Conservation (phyloP, 352 stramenopile genomes). For the Globisporangium paroecandrum region DNA sequence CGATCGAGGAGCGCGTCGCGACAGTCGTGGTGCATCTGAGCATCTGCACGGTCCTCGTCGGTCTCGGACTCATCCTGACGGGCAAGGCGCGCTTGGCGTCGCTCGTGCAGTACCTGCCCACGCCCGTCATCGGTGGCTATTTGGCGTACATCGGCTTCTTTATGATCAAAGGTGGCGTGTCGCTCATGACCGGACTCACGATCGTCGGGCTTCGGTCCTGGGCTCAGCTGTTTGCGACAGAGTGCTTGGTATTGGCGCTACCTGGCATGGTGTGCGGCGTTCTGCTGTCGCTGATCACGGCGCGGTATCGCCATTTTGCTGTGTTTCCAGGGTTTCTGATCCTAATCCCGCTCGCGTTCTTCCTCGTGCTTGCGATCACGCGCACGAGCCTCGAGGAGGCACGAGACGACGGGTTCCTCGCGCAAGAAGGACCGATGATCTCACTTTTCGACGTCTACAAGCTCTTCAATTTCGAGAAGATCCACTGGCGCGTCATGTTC, state of each 20-base stretch:
- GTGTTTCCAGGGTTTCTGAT: conserved; percentile 60
- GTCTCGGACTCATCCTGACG: conserved; percentile 89
- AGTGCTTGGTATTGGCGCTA: conserved; percentile 67
- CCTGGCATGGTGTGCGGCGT: conserved; percentile 74
- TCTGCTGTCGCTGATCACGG: conserved; percentile 65
- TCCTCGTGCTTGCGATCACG: conserved; percentile 68
- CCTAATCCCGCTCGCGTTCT: conserved; percentile 78
- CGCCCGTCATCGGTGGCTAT: conserved; percentile 95
- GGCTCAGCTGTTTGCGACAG: conserved; percentile 48
- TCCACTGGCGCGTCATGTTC: conserved; percentile 79
- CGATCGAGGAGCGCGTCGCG: conserved; percentile 65
- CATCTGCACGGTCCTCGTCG: conserved; percentile 87
- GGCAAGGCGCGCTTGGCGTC: conserved; percentile 87
- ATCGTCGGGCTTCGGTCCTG: conserved; percentile 75
- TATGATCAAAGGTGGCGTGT: conserved; percentile 88
- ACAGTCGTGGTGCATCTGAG: conserved; percentile 93
- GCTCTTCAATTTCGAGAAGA: conserved; percentile 66
- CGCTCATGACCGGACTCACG: conserved; percentile 75
- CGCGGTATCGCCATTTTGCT: conserved; percentile 61
- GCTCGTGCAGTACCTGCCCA: conserved; percentile 95
- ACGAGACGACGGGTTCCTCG: conserved; percentile 84
- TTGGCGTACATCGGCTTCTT: conserved; percentile 97
- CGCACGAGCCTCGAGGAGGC: conserved; percentile 84
- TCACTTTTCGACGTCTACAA: conserved; percentile 44
- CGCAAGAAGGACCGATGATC: conserved; percentile 27